Base-by-base conservation (phyloP, 1,284 basidiomycete species). In the Irpex lacteus region DNA sequence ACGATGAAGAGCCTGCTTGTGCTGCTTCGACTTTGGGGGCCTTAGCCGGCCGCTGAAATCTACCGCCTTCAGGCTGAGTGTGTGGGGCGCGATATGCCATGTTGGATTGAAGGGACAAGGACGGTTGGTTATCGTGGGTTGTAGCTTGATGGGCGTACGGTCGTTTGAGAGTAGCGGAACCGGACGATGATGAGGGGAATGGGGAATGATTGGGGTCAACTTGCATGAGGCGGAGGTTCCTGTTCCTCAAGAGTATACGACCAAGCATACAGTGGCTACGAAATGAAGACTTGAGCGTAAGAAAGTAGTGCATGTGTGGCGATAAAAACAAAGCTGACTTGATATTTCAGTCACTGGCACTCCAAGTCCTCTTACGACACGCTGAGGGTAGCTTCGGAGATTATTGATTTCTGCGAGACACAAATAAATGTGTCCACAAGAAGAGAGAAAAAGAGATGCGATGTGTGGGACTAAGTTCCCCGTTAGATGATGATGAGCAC, bases 211-310 rank as follows among this genome's bases (percentile, higher is more conserved):
- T n/a, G 50, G 50, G 50, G 50, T 52, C 80, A 70, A 82, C 70
- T 79, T 83, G 82, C 85, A 87, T 86, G 78, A 85, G 79, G 74
- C 83, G 80, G 77, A 81, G 77, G 75, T 77, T 81, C 80, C 82
- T 80, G 67, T 79, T 75, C 71, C 79, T 77, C 67, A 82, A 71
- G 60, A 76, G 68, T 67, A 81, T 76, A 68, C 80, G 81, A 75
- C 82, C 72, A 78, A 80, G 82, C 85, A 87, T 86, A 74, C 64
- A 66, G 69, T 65, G 58, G 52, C 63, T 60, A 59, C 64, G 60
- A 32, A 26, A 52, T 49, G 19, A 18, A 38, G 26, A 18, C 26
- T 36, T 34, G 19, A 18, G 49, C 21, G 15, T n/a, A 18, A n/a
- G 47, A 47, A 40, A 52, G 6, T 56, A 7, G 18, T 26, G 54